A percentile compares a stretch with the other conserved stretches of the same genome.
Conservation (phyloP, 1,284 basidiomycete genomes). For the Xerocomus nothofagi region DNA sequence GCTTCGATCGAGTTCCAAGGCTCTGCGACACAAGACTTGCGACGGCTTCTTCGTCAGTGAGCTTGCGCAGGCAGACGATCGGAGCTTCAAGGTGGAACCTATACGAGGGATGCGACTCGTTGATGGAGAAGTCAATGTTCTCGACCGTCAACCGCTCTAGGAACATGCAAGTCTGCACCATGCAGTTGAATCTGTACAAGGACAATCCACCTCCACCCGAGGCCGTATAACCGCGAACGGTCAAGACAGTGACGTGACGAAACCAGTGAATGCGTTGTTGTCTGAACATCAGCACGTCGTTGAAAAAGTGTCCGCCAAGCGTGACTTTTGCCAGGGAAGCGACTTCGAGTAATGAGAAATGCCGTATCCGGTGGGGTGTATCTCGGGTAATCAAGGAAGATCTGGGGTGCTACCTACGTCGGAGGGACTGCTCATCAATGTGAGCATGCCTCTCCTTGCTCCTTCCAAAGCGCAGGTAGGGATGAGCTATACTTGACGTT, state of each 20-base stretch:
- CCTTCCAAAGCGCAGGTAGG: slow-evolving; percentile 7
- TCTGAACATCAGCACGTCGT: not conserved
- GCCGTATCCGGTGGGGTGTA: not conserved
- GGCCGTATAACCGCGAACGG: not conserved
- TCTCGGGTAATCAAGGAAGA: slow-evolving; percentile 1
- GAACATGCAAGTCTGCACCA: slow-evolving; percentile 1
- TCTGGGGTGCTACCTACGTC: not conserved
- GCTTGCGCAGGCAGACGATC: slow-evolving; percentile 1
- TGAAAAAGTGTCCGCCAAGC: not conserved
- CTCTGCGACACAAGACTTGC: slow-evolving; percentile 6
- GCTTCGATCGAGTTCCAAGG: slow-evolving; percentile 9
- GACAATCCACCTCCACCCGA: slow-evolving; percentile 1
- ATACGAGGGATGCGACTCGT: slow-evolving; percentile 11
- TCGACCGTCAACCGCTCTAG: slow-evolving; percentile 6
- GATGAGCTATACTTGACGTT: slow-evolving; percentile 4
- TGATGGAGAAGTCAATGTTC: slow-evolving; percentile 7
- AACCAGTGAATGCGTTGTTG: slow-evolving; percentile 8
- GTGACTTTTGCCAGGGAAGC: not conserved
- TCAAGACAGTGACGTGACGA: slow-evolving; percentile 2
- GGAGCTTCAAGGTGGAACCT: slow-evolving; percentile 15
- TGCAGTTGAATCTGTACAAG: slow-evolving; percentile 2
- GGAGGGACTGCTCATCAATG: not conserved
- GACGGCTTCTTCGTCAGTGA: slow-evolving; percentile 1
- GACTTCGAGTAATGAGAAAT: not conserved
- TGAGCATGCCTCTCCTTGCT: slow-evolving; percentile 4